Evolutionary conservation across 257 asterid genomes (phyloP), one percentile per base, ranked within the genome.

Genomic region (Gynochthodes officinalis): DNA sequence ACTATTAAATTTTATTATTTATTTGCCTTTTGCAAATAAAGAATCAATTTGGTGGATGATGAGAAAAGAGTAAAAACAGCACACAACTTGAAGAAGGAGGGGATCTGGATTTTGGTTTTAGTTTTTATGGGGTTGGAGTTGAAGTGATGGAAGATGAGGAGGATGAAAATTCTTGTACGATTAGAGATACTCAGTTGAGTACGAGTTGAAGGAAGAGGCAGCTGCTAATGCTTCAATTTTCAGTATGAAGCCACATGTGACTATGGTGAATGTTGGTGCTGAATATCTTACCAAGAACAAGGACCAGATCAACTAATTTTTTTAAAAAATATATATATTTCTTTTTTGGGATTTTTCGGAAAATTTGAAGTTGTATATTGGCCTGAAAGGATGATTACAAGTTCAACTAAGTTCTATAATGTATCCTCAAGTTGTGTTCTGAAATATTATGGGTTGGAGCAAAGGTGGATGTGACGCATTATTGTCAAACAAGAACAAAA

Each of bases 61-160:
- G 72, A 67, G 66, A 80, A 75, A 46, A 57, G 73, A 54, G 64
- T 80, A 37, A 80, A 80, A 23, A 60, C 33, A 72, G 63, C 78
- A 0, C 78, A 0, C 63, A 79, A 46, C 19, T 71, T 2, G 64
- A 71, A 2, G 83, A 79, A 71, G 83, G 83, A 2, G 78, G 80
- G 5, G 60, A 19, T 44, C 73, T 75, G 60, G 77, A 79, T 61
- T 5, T 79, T n/a, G 80, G 83, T 13, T 79, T 79, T 70, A 71
- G 21, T 18, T 59, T 63, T 53, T 75, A 66, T 71, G 35, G 60
- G 16, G 80, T 62, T 50, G 52, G 76, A 3, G 40, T 70, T 35
- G 59, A 76, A 52, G 30, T 76, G 14, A 39, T 28, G 2, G 71
- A 67, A 50, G 46, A 46, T n/a, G 16, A 27, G 40, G 3, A 44